A percentile compares a stretch with the other conserved stretches of the same genome.
phyloP scores from a whole-genome alignment of 495 filamentous ascomycete genomes.

The Staphylotrichum tortipilum region DNA sequence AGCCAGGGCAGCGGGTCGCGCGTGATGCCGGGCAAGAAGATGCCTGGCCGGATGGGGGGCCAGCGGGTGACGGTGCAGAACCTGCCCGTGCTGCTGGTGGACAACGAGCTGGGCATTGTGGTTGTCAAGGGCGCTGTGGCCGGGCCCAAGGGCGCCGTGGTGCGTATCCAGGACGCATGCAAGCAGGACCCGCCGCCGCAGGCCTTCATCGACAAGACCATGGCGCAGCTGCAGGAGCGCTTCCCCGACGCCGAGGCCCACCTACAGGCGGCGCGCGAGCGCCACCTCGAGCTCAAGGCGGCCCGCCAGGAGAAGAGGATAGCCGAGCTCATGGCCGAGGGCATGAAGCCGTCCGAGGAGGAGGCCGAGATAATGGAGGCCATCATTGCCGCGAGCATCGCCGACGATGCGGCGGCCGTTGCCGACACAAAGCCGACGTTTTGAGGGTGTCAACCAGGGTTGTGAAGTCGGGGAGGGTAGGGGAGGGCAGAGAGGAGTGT shows the following conservation, averaged over 20 bases:
- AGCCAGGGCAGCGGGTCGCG: constrained; percentile 86
- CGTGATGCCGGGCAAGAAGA: constrained; percentile 91
- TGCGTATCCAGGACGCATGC: constrained; percentile 82
- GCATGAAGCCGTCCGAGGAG: constrained; percentile 3
- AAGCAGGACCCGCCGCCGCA: constrained; percentile 77
- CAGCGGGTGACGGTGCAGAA: constrained; percentile 82
- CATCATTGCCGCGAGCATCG: neutral
- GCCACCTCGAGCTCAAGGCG: constrained; percentile 36
- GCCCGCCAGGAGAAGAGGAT: constrained; percentile 31
- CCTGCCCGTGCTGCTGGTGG: constrained; percentile 77
- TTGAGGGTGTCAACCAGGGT: too few species aligned
- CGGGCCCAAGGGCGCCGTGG: constrained; percentile 73
- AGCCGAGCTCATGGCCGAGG: constrained; percentile 13
- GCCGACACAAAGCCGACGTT: too few species aligned
- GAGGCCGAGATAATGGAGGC: constrained; percentile 9
- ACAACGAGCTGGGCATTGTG: constrained; percentile 74
- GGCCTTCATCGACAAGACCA: constrained; percentile 32
- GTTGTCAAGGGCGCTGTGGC: constrained; percentile 78
- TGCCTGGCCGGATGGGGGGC: constrained; percentile 92
- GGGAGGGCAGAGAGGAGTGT: too few species aligned
- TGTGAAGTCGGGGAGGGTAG: too few species aligned
- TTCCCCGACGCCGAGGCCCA: constrained; percentile 29
- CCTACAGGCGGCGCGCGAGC: constrained; percentile 30
- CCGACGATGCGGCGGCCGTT: neutral
- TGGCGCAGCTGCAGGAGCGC: constrained; percentile 28